A percentile compares a stretch with the other conserved stretches of the same genome.
These are phyloP conservation scores for Anthracocystis panici-leucophaei DNA, from an alignment of 1,284 basidiomycete species.

Conservation along the genomic window DNA sequence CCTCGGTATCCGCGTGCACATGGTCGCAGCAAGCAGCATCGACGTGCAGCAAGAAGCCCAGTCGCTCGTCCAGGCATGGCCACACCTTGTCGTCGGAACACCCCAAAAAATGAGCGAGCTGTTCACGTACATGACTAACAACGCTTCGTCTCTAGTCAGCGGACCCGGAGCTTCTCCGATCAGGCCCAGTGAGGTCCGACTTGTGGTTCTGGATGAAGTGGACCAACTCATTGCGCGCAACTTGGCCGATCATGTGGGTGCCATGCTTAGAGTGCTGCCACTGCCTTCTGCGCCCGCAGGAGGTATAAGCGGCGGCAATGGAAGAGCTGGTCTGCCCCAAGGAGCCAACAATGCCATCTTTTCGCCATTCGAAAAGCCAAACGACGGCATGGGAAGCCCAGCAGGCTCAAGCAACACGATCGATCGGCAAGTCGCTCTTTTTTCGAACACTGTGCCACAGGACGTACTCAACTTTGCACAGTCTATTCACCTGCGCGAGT, in stretches of 20 bases:
- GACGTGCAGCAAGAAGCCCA: slow-evolving; percentile 57
- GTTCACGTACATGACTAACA: slow-evolving; percentile 81
- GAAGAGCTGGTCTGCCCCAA: slow-evolving; percentile 26
- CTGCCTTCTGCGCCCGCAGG: slow-evolving; percentile 72
- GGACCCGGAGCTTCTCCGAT: slow-evolving; percentile 22
- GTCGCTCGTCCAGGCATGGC: slow-evolving; percentile 68
- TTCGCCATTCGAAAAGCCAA: slow-evolving; percentile 73
- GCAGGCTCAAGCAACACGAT: slow-evolving; percentile 70
- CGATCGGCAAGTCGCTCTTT: slow-evolving; percentile 94
- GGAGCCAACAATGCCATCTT: slow-evolving; percentile 22
- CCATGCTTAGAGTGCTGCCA: slow-evolving; percentile 88
- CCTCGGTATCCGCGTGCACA: slow-evolving; percentile 61
- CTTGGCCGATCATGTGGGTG: slow-evolving; percentile 92
- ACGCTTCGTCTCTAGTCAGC: slow-evolving; percentile 27
- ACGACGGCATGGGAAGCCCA: slow-evolving; percentile 42
- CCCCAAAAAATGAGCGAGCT: slow-evolving; percentile 94
- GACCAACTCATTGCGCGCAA: slow-evolving; percentile 97
- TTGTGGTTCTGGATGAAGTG: slow-evolving; percentile 95
- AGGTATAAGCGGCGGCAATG: background rate
- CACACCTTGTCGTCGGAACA: slow-evolving; percentile 95
- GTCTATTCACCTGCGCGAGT: slow-evolving; percentile 88
- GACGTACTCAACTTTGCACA: slow-evolving; percentile 91
- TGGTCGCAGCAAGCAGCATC: slow-evolving; percentile 52
- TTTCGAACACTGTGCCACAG: slow-evolving; percentile 93
- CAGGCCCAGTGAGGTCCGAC: slow-evolving; percentile 82